Evolutionary conservation across 2,329 filamentous ascomycete genomes (phyloP), one percentile per base, ranked within the genome.

Genomic region (Pseudogymnoascus sp.): DNA sequence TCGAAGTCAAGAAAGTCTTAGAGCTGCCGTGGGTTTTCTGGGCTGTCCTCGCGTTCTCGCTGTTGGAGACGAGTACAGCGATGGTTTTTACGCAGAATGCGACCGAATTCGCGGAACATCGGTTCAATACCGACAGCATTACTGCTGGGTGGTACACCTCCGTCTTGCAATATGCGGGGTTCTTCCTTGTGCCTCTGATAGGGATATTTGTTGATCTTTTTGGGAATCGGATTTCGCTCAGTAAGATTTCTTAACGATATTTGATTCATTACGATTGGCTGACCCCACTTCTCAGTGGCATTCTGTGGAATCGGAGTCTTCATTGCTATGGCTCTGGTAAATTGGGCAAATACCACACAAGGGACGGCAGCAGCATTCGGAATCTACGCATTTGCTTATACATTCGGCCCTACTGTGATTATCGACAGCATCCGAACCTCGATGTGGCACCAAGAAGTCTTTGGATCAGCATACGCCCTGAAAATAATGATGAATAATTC

Each of bases 401-500:
- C 78, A 0, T 74, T 86, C 1, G 84, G 84, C 0, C 82, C 84
- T 0, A 84, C 83, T 0, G 75, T 79, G 3, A 83, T 86, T 63
- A 84, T 87, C 60, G 84, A 87, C 67, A 76, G 80, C 22, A 83
- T 86, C 25, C 81, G 84, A 14, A 85, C 84, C 0, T 78, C 78
- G 0, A 79, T 87, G 71, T 85, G 82, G 80, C 77, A 84, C 25
- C 80, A 83, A 62, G 80, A 80, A 2, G 80, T 84, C 0, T 87
- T 86, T 63, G 84, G 84, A 0, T 80, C 82, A 0, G 84, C 80
- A 0, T 86, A 86, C 64, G 78, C 82, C 0, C 71, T 85, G 62
- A 87, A 87, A 63, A 79, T 86, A 36, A 81, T 81, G 22, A 82
- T 85, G 68, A 86, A 86, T 68, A 87, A 87, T 62, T 74, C 76